Percentiles rank a stretch among this genome's conserved stretches.
Evolutionary conservation across 371 early-diverging fungal species (phyloP).

Genomic region (Mortierella sp.): DNA sequence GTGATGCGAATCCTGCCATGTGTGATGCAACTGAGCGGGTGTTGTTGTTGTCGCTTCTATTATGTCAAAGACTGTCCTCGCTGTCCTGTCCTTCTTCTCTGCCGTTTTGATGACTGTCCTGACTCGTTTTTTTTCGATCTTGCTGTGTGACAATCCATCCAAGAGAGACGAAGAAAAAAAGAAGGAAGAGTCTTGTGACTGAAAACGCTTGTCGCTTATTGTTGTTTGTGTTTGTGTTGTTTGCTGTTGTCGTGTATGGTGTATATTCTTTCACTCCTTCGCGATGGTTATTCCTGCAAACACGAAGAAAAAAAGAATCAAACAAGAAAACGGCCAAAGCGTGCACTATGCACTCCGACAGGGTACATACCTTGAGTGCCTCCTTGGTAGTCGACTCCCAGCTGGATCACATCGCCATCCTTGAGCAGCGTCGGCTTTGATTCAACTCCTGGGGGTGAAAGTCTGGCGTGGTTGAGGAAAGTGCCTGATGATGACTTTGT

Average conservation of each 20-base stretch:
- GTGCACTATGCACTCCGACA: neutral
- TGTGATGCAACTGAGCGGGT: neutral
- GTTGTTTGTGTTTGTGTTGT: neutral
- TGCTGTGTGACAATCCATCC: conserved; percentile 12
- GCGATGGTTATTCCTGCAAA: conserved; percentile 5
- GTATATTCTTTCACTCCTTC: neutral
- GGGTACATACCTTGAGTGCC: conserved; percentile 80
- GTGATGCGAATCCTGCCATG: neutral
- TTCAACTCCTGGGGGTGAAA: conserved; percentile 90
- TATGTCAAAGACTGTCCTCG: neutral
- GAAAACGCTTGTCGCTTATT: neutral
- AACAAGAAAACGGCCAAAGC: conserved; percentile 19
- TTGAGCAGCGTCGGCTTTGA: conserved; percentile 84
- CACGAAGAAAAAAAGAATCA: neutral
- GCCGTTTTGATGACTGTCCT: neutral
- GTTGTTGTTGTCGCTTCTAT: neutral
- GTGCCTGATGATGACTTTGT: conserved; percentile 97
- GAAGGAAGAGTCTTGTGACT: conserved; percentile 11
- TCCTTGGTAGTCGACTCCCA: conserved; percentile 98
- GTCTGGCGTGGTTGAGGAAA: conserved; percentile 93
- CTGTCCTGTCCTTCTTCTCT: neutral
- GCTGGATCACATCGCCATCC: conserved; percentile 94
- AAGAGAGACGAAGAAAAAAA: neutral
- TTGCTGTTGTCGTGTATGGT: neutral
- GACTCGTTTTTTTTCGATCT: neutral